Conservation (phyloP, 768 basidiomycete species). For the Suillus placidus region DNA sequence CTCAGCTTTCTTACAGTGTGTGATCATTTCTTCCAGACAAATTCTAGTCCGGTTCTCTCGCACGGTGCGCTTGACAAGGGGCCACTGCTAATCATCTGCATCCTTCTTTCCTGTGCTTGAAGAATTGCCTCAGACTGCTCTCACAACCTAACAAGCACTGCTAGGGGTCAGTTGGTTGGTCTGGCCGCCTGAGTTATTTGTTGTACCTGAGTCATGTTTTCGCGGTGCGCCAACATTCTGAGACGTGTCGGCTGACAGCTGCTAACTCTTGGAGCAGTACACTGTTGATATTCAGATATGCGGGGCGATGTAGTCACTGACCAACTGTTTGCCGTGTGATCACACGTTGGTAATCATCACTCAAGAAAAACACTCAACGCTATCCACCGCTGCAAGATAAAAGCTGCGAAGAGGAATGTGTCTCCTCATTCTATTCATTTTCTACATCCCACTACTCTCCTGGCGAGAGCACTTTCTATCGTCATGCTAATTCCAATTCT, state of each 20-base stretch:
- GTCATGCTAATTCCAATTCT: slow-evolving; percentile 18
- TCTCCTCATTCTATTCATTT: neutral
- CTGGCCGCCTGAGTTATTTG: neutral
- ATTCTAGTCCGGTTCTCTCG: neutral
- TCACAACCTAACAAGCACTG: neutral
- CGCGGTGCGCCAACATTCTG: neutral
- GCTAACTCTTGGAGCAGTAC: neutral
- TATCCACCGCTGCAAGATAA: neutral
- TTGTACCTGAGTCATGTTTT: neutral
- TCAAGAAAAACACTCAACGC: neutral
- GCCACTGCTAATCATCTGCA: neutral
- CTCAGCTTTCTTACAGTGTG: neutral
- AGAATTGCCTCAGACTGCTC: neutral
- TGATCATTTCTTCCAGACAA: neutral
- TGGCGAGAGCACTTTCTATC: neutral
- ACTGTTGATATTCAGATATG: neutral
- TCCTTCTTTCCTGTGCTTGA: neutral
- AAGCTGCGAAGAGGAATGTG: neutral
- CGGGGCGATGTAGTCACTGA: neutral
- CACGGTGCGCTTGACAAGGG: neutral
- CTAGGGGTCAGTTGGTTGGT: neutral
- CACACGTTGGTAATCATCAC: neutral
- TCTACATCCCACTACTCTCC: neutral
- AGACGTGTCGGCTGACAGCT: neutral
- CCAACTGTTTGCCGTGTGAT: neutral